These are phyloP conservation scores for Suillus americanus DNA, from an alignment of 768 basidiomycete genomes.

Conservation along the genomic window DNA sequence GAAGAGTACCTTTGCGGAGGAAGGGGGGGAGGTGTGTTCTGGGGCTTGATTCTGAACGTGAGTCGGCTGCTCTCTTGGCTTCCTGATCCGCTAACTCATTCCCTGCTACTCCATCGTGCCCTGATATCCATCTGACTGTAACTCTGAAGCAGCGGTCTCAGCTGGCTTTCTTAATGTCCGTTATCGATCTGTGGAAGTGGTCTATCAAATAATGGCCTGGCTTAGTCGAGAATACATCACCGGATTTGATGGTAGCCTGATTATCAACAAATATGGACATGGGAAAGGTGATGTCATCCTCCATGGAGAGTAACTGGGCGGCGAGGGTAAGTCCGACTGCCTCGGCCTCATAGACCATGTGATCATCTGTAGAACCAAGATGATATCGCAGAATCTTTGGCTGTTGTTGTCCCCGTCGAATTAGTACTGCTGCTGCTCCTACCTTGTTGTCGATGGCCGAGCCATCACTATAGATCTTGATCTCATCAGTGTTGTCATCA, in stretches of 20 bases:
- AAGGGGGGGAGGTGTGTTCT: neutral
- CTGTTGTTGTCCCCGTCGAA: neutral
- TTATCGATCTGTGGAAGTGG: neutral
- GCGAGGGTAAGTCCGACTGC: conserved; percentile 18
- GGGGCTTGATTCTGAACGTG: neutral
- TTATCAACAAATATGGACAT: conserved; percentile 21
- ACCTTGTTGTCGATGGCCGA: conserved; percentile 17
- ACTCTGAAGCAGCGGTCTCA: neutral
- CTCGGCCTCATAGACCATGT: conserved; percentile 29
- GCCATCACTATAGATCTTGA: conserved; percentile 11
- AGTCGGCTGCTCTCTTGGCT: conserved; percentile 20
- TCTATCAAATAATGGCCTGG: conserved; percentile 4
- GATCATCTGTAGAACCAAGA: conserved; percentile 11
- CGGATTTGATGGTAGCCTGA: conserved; percentile 25
- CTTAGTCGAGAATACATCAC: conserved; percentile 2
- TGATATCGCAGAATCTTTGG: neutral
- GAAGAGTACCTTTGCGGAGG: neutral
- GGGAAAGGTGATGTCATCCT: neutral
- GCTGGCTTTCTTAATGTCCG: neutral
- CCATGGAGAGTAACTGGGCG: conserved; percentile 5
- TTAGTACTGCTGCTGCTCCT: conserved; percentile 20
- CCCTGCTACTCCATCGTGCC: conserved; percentile 10
- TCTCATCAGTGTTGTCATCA: neutral
- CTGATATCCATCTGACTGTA: conserved; percentile 2
- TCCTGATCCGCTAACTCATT: conserved; percentile 22